Percentiles rank a stretch among this genome's conserved stretches.
phyloP scores from a whole-genome alignment of 139 green algal species.

The Chlorella sorokiniana region DNA sequence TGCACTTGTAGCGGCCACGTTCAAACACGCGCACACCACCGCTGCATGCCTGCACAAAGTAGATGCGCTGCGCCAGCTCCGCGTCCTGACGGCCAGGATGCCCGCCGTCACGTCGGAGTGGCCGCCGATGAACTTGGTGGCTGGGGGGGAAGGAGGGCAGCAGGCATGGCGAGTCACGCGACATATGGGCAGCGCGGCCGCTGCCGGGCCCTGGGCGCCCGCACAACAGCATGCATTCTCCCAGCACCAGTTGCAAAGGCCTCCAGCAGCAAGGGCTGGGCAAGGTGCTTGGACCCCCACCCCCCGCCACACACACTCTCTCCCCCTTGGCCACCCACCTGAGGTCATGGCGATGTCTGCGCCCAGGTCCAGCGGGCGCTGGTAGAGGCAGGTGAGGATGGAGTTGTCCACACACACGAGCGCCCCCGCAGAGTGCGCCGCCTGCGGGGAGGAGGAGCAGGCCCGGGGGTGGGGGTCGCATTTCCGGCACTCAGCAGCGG shows the following conservation, averaged over 20 bases:
- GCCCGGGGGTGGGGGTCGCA: not conserved
- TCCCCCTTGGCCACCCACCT: not conserved
- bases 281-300: not conserved
- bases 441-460: not conserved
- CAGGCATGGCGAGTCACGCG: too few relatives aligned
- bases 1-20: not conserved
- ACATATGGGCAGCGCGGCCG: too few relatives aligned
- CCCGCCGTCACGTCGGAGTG: constrained; percentile 94
- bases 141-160: constrained; percentile 11
- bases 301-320: not conserved
- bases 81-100: constrained; percentile 82
- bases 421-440: constrained; percentile 80
- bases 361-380: constrained; percentile 82
- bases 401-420: constrained; percentile 95
- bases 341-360: constrained; percentile 98
- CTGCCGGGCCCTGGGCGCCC: too few relatives aligned
- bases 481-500: too few relatives aligned
- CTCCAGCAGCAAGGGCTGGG: not conserved
- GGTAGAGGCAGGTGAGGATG: constrained; percentile 92
- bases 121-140: constrained; percentile 96
- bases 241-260: not conserved
- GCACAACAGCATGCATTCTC: not conserved
- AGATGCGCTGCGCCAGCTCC: constrained; percentile 82
- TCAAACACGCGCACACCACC: not conserved
- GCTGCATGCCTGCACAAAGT: constrained; percentile 86